Percentiles rank a stretch among this genome's conserved stretches.
Evolutionary conservation across 139 green algal genomes (phyloP).

Genomic region (Spirogloea muscicola): DNA sequence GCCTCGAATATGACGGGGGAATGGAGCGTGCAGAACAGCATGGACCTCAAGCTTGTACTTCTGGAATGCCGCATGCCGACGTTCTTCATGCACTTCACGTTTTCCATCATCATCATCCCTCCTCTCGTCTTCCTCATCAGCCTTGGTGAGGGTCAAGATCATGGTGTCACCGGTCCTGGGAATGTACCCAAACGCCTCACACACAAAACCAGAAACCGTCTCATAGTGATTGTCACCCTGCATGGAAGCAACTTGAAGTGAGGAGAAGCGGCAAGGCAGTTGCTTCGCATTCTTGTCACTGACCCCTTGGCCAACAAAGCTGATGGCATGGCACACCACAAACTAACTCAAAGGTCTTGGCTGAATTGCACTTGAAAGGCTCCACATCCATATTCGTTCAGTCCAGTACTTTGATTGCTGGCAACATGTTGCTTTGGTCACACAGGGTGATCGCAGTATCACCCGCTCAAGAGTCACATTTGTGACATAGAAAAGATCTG

Average conservation of each 20-base stretch:
- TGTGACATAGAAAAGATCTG: no score
- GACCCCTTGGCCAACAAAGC: background rate
- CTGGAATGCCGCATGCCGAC: background rate
- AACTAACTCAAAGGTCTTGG: no score
- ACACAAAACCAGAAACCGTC: constrained; percentile 54
- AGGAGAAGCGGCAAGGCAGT: background rate
- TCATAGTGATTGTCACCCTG: constrained; percentile 41
- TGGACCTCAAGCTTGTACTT: constrained; percentile 7
- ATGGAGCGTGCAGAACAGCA: background rate
- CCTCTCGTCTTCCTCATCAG: constrained; percentile 27
- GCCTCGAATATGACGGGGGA: background rate
- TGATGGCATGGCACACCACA: no score
- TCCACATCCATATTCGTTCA: no score
- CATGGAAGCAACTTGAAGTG: background rate
- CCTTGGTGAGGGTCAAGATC: constrained; percentile 1
- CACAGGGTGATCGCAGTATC: no score
- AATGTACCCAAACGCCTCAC: constrained; percentile 49
- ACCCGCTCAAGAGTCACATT: no score
- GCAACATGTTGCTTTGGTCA: no score
- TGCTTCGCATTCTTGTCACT: background rate
- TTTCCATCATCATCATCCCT: constrained; percentile 2
- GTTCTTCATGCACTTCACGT: background rate
- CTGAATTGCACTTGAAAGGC: no score
- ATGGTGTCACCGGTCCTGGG: constrained; percentile 42
- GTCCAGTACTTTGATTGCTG: no score